Percentiles rank a stretch among this genome's conserved stretches.
phyloP scores from a whole-genome alignment of 2,329 filamentous ascomycete genomes.

The Fusarium ambrosium region DNA sequence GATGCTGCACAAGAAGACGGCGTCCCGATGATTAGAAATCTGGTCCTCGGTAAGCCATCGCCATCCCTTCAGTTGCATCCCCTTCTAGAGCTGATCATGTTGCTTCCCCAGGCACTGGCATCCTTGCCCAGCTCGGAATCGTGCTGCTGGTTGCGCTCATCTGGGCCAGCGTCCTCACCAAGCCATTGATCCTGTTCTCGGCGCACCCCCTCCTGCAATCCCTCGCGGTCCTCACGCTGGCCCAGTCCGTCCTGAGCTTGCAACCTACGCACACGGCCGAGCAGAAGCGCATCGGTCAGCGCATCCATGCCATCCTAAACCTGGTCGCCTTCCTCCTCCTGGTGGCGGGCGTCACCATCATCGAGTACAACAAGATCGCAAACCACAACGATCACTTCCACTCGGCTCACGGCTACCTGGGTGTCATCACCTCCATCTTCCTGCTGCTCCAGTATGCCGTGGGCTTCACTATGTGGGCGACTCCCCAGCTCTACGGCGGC shows the following conservation, averaged over 20 bases:
- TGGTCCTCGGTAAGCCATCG: constrained; percentile 75
- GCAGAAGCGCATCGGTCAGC: constrained; percentile 76
- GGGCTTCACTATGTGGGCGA: constrained; percentile 86
- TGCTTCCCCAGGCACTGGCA: constrained; percentile 75
- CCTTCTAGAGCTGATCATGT: constrained; percentile 13
- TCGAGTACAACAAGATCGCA: constrained; percentile 86
- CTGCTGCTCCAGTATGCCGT: constrained; percentile 81
- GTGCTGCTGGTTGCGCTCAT: constrained; percentile 81
- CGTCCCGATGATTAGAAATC: constrained; percentile 75
- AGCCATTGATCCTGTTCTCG: constrained; percentile 83
- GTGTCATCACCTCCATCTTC: constrained; percentile 79
- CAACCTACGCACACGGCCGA: constrained; percentile 85
- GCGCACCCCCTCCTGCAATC: constrained; percentile 83
- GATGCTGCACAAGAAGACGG: constrained; percentile 79
- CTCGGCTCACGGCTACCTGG: constrained; percentile 85
- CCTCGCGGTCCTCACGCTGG: constrained; percentile 78
- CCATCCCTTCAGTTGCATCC: background rate
- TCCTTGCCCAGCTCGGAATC: constrained; percentile 83
- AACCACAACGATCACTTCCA: constrained; percentile 80
- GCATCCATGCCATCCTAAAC: constrained; percentile 79
- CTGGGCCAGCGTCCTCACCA: constrained; percentile 82
- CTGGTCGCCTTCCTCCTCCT: constrained; percentile 72
- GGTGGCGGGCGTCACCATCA: constrained; percentile 75
- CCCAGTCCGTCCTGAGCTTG: constrained; percentile 85
- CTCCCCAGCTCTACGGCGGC: constrained; percentile 81